Conservation (phyloP, 306 rosid species). For the Cucumis melo region DNA sequence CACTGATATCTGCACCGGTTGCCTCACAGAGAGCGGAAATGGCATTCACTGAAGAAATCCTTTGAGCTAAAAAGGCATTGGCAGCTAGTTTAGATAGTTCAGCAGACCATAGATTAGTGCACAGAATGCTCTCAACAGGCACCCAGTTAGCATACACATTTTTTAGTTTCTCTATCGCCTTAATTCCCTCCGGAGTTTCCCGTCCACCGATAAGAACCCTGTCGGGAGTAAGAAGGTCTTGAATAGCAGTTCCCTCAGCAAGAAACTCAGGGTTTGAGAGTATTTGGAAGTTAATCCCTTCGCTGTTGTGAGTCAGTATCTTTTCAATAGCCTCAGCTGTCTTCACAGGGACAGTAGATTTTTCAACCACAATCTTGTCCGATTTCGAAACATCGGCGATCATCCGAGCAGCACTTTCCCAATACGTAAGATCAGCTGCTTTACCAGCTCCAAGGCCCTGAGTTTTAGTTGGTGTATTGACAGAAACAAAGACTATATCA, state of each 20-base stretch:
- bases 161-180: conserved; percentile 50
- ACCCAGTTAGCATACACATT: conserved; percentile 89
- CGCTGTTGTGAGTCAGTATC: conserved; percentile 77
- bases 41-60: conserved; percentile 89
- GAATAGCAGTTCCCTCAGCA: conserved; percentile 86
- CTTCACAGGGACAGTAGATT: conserved; percentile 87
- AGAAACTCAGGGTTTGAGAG: conserved; percentile 90
- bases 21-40: conserved; percentile 91
- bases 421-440: conserved; percentile 85
- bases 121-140: conserved; percentile 48
- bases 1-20: conserved; percentile 78
- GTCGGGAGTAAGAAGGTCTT: conserved; percentile 53
- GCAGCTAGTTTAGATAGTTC: conserved; percentile 95
- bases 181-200: conserved; percentile 72
- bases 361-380: conserved; percentile 78
- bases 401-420: conserved; percentile 97
- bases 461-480: conserved; percentile 85
- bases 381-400: conserved; percentile 85
- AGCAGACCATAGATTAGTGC: conserved; percentile 92
- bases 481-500: conserved; percentile 77
- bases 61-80: conserved; percentile 84
- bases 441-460: conserved; percentile 86
- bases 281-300: conserved; percentile 74
- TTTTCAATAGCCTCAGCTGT: conserved; percentile 93
- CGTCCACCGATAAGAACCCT: conserved; percentile 90